Percentiles rank a stretch among this genome's conserved stretches.
These are phyloP conservation scores for Alloteropsis semialata DNA, from an alignment of 176 grass and related monocot species.

Conservation along the genomic window DNA sequence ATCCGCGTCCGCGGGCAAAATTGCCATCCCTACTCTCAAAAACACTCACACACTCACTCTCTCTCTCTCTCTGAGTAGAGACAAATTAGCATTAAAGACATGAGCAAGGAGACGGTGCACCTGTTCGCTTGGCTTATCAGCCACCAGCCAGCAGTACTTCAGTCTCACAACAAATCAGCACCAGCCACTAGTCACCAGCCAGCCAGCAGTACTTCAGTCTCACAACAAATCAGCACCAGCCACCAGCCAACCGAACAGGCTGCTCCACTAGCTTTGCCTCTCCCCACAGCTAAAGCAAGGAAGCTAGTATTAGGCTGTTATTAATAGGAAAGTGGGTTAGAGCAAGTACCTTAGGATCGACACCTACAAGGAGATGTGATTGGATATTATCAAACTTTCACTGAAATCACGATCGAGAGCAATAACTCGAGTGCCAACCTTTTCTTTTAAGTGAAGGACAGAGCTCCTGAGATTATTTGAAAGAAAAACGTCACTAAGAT, in stretches of 20 bases:
- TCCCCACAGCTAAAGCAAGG: background rate
- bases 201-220: no score
- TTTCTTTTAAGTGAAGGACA: background rate
- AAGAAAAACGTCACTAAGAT: background rate
- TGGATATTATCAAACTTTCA: background rate
- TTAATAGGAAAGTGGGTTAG: background rate
- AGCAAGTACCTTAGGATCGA: background rate
- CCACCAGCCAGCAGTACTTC: constrained; percentile 2
- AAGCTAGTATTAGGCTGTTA: background rate
- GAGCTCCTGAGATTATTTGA: background rate
- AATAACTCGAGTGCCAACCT: background rate
- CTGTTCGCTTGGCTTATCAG: no score
- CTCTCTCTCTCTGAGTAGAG: constrained; percentile 5
- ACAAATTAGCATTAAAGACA: constrained; percentile 54
- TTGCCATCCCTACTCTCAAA: no score
- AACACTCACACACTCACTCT: background rate
- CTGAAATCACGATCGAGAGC: background rate
- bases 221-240: no score
- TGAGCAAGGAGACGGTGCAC: constrained; percentile 45
- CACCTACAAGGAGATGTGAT: background rate
- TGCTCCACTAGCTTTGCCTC: background rate
- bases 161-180: no score
- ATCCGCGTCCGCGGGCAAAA: no score
- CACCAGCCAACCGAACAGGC: constrained; percentile 15
- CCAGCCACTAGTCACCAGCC: no score